Base-by-base conservation (phyloP, 345 rosid genomes). In the Anacardium occidentale region DNA sequence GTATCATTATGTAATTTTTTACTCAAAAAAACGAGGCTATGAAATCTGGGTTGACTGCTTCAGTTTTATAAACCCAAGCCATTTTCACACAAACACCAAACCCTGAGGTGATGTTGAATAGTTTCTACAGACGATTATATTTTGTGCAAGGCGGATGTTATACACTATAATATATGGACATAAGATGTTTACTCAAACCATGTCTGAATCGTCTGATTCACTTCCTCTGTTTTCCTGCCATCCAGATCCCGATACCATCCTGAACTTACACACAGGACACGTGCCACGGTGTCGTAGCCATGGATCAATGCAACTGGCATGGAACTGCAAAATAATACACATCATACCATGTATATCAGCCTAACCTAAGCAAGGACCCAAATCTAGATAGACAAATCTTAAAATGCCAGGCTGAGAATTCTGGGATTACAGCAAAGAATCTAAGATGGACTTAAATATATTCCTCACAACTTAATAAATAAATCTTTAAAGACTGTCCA, bases 201-300 rank as follows among this genome's bases (percentile, higher is more conserved):
- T 71, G 84, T 84, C 90, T 4, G 86, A 84, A 42, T 73, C 85
- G 22, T 84, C 91, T 0, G 89, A 84, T 50, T 83, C 90, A 24
- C 81, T 86, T 55, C 77, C 91, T 72, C 83, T 78, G 83, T 65
- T 72, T 73, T 87, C 88, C 64, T 62, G 87, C 86, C 87, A 80
- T 12, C 77, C 80, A 13, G 83, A 53, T 21, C 85, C 82, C 7
- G 42, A 37, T 37, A 37, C 42, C 69, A 84, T 68, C 69, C 69
- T 78, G 26, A 86, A 83, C 76, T 87, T 86, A 69, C 94, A 89
- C 10, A 86, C 88, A 0, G 90, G 94, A 68, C 89, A 89, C 3
- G 89, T 84, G 48, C 91, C 89, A 65, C 79, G 86, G 71, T 85
- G 92, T 72, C 86, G 82, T 64, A 86, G 83, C 92, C 95, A 90